A percentile compares a stretch with the other conserved stretches of the same genome.
Evolutionary conservation across 2,329 filamentous ascomycete species (phyloP).

Genomic region (Diaporthe vexans): DNA sequence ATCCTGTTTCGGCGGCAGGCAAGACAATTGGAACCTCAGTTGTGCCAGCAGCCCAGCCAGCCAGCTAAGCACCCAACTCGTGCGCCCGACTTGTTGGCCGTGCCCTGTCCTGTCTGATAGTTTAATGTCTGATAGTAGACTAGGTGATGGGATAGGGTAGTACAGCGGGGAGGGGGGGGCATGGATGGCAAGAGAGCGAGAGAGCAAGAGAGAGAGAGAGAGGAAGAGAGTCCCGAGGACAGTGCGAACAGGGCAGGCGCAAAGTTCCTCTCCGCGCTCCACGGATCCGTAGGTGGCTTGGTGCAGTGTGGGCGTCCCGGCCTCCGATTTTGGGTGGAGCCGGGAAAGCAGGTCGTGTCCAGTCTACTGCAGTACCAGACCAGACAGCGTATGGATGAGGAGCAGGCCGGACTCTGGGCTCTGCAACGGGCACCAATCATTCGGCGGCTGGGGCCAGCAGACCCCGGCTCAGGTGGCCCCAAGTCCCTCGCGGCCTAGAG

Average conservation of each 20-base stretch:
- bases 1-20: conserved; percentile 35
- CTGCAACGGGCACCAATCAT: conserved; percentile 31
- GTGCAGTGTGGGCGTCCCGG: conserved; percentile 34
- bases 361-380: conserved; percentile 9
- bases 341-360: conserved; percentile 17
- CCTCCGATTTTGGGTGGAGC: conserved; percentile 38
- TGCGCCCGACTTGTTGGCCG: background rate
- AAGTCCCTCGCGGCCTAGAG: conserved; percentile 37
- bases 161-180: background rate
- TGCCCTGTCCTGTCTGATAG: too few species aligned
- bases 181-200: background rate
- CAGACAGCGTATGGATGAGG: conserved; percentile 14
- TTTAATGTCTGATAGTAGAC: background rate
- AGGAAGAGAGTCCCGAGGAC: conserved; percentile 19
- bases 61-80: background rate
- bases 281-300: conserved; percentile 35
- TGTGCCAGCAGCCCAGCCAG: background rate
- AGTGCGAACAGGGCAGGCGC: conserved; percentile 26
- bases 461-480: conserved; percentile 29
- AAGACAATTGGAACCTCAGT: background rate
- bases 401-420: conserved; percentile 31
- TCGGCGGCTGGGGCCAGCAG: conserved; percentile 22
- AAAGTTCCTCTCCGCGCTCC: conserved; percentile 31
- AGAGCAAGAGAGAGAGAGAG: background rate
- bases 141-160: background rate